phyloP scores from a whole-genome alignment of 2,329 filamentous ascomycete genomes.

The Penicillium frequentans region DNA sequence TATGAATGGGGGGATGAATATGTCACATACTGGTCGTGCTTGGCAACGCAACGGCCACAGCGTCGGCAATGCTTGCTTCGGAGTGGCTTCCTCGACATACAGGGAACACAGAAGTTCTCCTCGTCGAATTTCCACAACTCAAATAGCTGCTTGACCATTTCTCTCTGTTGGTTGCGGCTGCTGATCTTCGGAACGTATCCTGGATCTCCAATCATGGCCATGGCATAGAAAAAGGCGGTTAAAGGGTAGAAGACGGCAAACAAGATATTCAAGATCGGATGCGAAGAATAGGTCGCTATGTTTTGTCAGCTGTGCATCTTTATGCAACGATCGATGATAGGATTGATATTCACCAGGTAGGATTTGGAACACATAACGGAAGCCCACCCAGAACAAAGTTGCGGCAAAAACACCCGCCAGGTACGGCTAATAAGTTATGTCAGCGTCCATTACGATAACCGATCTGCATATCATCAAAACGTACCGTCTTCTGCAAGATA shows the following conservation, averaged over 20 bases:
- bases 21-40: constrained; percentile 84
- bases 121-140: constrained; percentile 88
- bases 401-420: constrained; percentile 90
- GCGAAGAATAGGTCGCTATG: constrained; percentile 63
- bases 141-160: constrained; percentile 83
- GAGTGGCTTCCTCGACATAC: constrained; percentile 90
- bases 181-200: constrained; percentile 90
- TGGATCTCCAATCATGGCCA: constrained; percentile 83
- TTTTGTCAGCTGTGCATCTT: constrained; percentile 1
- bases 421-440: constrained; percentile 65
- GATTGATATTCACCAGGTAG: constrained; percentile 61
- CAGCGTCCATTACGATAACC: background rate
- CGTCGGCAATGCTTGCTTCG: constrained; percentile 94
- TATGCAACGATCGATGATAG: background rate
- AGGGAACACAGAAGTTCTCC: constrained; percentile 86
- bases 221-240: constrained; percentile 82
- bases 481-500: constrained; percentile 81
- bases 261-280: constrained; percentile 74
- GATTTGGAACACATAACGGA: constrained; percentile 73
- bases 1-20: background rate
- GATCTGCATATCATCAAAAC: constrained; percentile 28
- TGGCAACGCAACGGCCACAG: constrained; percentile 89
- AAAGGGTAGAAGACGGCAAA: constrained; percentile 67
- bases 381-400: constrained; percentile 76
- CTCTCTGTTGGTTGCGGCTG: constrained; percentile 85